Conservation (phyloP, 2,329 filamentous ascomycete species). For the Arthroderma sp. region DNA sequence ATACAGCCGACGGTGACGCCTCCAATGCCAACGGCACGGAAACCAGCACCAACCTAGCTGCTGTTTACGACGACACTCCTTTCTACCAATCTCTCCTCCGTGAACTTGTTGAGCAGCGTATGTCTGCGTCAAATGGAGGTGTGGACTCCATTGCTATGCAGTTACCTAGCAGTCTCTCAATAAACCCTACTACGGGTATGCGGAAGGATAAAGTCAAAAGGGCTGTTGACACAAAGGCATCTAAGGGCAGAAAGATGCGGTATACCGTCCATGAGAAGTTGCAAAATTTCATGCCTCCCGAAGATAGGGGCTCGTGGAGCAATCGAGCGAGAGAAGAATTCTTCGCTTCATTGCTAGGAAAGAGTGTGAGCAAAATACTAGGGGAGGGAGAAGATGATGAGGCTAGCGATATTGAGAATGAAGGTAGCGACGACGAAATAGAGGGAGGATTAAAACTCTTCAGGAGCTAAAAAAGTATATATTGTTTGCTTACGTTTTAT, state of each 20-base stretch:
- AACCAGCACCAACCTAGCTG: too few species aligned
- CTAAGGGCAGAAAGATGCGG: conserved; percentile 84
- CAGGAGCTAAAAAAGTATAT: conserved; percentile 10
- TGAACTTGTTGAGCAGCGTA: conserved; percentile 81
- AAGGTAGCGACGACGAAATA: conserved; percentile 10
- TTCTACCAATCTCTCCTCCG: conserved; percentile 92
- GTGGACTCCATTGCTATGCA: conserved; percentile 25
- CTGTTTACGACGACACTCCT: conserved; percentile 80
- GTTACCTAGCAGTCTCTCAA: conserved; percentile 23
- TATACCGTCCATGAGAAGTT: conserved; percentile 95
- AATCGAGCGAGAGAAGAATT: conserved; percentile 62
- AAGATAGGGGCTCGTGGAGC: conserved; percentile 70
- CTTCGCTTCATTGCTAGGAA: conserved; percentile 60
- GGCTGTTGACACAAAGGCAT: conserved; percentile 82
- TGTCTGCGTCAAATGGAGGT: conserved; percentile 41
- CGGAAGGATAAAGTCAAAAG: conserved; percentile 56
- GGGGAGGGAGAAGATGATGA: conserved; percentile 47
- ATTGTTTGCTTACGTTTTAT: not conserved
- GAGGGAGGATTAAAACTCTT: conserved; percentile 24
- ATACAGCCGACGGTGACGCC: conserved; percentile 4
- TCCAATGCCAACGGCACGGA: conserved; percentile 29
- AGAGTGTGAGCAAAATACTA: conserved; percentile 48
- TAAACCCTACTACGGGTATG: conserved; percentile 31
- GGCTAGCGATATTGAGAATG: conserved; percentile 11
- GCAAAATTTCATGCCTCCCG: conserved; percentile 94